A percentile compares a stretch with the other conserved stretches of the same genome.
These are phyloP conservation scores for Pilobolus umbonatus DNA, from an alignment of 192 early-diverging fungal genomes.

Conservation along the genomic window DNA sequence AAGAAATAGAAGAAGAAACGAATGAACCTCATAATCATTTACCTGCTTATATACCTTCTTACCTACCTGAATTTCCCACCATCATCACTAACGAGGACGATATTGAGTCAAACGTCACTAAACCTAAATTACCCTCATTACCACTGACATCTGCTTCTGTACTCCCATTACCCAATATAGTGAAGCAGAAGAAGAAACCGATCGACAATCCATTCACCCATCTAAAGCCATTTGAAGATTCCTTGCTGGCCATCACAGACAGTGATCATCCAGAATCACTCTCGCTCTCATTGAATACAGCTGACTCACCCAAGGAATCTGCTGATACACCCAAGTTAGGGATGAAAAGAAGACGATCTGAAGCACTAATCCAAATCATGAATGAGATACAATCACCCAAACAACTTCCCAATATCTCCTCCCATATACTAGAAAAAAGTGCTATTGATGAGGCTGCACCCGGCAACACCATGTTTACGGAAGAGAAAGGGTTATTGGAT, in stretches of 20 bases:
- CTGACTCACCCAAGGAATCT: not conserved
- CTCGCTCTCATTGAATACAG: conserved; percentile 1
- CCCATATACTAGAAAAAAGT: conserved; percentile 10
- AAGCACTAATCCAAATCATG: not conserved
- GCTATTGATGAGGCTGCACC: conserved; percentile 18
- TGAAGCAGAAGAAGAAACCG: conserved; percentile 21
- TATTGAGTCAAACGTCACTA: not conserved
- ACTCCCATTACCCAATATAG: conserved; percentile 11
- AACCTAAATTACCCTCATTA: not conserved
- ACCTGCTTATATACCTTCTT: conserved; percentile 21
- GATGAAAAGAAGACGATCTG: not conserved
- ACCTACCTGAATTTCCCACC: conserved; percentile 22
- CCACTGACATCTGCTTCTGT: not conserved
- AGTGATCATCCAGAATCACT: conserved; percentile 2
- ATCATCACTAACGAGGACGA: conserved; percentile 8
- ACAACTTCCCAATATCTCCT: too few relatives aligned
- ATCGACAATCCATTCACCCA: conserved; percentile 27
- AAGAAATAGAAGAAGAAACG: conserved; percentile 29
- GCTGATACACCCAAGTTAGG: not conserved
- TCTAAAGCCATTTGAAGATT: conserved; percentile 31
- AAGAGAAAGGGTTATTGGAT: conserved; percentile 13
- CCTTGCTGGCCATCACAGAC: conserved; percentile 13
- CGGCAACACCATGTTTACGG: conserved; percentile 18
- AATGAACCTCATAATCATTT: too few relatives aligned
- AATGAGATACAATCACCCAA: conserved; percentile 9